Evolutionary conservation across 2,329 filamentous ascomycete genomes (phyloP).

Genomic region (Fusarium bulbicola): DNA sequence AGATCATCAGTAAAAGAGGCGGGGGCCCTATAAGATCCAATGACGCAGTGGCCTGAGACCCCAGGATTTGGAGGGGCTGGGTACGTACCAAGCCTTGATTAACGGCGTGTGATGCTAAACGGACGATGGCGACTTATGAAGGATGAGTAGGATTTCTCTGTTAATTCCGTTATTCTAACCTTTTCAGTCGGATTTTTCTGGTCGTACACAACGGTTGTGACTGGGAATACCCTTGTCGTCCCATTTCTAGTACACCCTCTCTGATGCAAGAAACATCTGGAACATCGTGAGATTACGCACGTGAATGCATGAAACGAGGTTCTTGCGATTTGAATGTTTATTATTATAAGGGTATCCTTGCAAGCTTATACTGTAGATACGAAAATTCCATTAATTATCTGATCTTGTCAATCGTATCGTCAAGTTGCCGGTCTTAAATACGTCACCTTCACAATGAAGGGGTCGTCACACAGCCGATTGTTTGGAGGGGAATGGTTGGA

Average conservation of each 20-base stretch:
- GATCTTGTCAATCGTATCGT: background rate
- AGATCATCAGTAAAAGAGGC: slow-evolving; percentile 29
- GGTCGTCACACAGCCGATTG: slow-evolving; percentile 6
- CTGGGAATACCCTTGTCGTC: slow-evolving; percentile 11
- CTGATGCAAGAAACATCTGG: background rate
- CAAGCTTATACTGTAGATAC: too few relatives aligned
- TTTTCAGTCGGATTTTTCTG: background rate
- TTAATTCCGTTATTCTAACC: background rate
- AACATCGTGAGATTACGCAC: background rate
- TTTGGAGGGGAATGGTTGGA: background rate
- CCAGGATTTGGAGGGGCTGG: slow-evolving; percentile 26
- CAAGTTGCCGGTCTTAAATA: slow-evolving; percentile 9
- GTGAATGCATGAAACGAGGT: background rate
- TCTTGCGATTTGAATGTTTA: too few relatives aligned
- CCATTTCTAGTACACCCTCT: background rate
- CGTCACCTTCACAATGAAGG: slow-evolving; percentile 16
- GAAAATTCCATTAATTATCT: background rate
- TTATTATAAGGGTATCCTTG: too few relatives aligned
- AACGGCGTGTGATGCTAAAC: background rate
- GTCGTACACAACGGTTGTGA: slow-evolving; percentile 12
- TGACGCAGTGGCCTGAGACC: slow-evolving; percentile 38
- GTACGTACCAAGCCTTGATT: slow-evolving; percentile 26
- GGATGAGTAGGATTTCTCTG: background rate
- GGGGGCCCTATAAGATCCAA: slow-evolving; percentile 31
- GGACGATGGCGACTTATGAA: background rate